Conservation (phyloP, 352 stramenopile genomes). For the Globisporangium heterothallicum region DNA sequence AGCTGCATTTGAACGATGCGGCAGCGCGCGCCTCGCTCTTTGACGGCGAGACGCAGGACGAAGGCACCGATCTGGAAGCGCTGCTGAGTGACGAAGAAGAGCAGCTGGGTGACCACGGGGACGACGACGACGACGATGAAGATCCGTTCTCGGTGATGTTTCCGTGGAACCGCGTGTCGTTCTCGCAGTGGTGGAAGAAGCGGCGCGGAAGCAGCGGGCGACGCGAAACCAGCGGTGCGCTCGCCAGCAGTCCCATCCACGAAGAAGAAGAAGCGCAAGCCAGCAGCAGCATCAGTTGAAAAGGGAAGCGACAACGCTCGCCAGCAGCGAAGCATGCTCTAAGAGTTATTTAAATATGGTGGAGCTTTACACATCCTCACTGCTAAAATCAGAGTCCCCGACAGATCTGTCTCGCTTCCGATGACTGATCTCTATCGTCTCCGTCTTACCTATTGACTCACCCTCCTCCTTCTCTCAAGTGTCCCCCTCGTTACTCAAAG, state of each 20-base stretch:
- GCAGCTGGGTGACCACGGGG: constrained; percentile 13
- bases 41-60: constrained; percentile 45
- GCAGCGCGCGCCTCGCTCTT: constrained; percentile 12
- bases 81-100: constrained; percentile 73
- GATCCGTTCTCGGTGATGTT: constrained; percentile 54
- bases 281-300: neutral
- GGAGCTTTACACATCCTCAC: too few species aligned
- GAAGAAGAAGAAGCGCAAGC: constrained; percentile 2
- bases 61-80: constrained; percentile 56
- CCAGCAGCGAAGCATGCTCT: neutral
- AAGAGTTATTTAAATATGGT: constrained; percentile 1
- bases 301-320: neutral
- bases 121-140: constrained; percentile 22
- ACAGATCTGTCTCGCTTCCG: too few species aligned
- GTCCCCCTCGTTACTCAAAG: constrained; percentile 75
- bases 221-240: constrained; percentile 7
- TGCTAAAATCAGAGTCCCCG: too few species aligned
- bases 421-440: too few species aligned
- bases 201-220: constrained; percentile 24
- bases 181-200: constrained; percentile 75
- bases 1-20: constrained; percentile 12
- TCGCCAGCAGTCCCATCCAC: constrained; percentile 14
- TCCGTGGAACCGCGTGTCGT: constrained; percentile 69
- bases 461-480: too few species aligned
- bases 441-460: too few species aligned